Base-by-base conservation (phyloP, 805 yeast species). In the Scheffersomyces lignosus region DNA sequence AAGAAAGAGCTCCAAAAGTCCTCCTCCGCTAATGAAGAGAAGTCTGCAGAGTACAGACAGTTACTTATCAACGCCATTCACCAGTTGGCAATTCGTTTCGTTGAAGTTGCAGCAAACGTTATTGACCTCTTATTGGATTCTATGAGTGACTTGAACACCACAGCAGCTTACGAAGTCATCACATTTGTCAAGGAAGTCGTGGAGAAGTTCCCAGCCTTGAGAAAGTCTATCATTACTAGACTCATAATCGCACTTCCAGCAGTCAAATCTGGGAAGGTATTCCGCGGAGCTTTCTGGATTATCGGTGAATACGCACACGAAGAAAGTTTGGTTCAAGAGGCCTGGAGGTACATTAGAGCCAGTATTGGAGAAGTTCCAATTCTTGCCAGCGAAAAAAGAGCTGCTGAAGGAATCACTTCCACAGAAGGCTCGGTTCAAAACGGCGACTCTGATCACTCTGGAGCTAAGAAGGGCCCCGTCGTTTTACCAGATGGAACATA, bases 401-500 rank as follows among this genome's bases (percentile, higher is more conserved):
- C 51, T 15, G 22, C 32, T 15, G 58, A 52, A 5, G 52, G 41
- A 6, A 41, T 45, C 15, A 29, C 24, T 16, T 29, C 37, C 4
- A 70, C 63, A 5, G 67, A 58, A 8, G 58, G 48, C n/a, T 60
- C 50, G 1, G 61, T 58, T 43, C 59, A 54, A 17, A 49, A 55
- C 15, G 72, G 68, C 26, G 58, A 64, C 4, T 37, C 43, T 12
- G 48, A 50, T 7, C 27, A 34, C 9, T 31, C 45, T 31, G n/a
- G n/a, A n/a, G n/a, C n/a, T n/a, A 52, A 60, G 34, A 60, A 68
- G 39, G 87, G 87, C 30, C 97, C 97, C 15, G 82, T 84, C 41
- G 83, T 93, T 41, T 74, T 93, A 47, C 96, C 99, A n/a, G 99
- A 93, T 66, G 99, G 99, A 51, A 93, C 99, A 0, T 93, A 93